phyloP scores from a whole-genome alignment of 495 filamentous ascomycete genomes.

The Neurospora tetraspora region DNA sequence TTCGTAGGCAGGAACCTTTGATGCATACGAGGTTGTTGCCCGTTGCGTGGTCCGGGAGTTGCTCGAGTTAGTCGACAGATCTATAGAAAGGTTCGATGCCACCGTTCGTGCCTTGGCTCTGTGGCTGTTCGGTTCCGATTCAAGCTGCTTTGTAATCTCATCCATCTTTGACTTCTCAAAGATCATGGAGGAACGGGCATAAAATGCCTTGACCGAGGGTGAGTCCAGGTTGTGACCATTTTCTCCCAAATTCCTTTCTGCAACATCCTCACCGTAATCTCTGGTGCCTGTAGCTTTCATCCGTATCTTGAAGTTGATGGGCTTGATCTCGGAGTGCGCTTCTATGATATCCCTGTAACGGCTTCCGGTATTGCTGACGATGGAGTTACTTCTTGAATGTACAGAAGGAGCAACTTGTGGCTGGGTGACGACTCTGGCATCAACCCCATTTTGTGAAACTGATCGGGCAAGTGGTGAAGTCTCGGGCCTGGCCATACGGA shows the following conservation, averaged over 20 bases:
- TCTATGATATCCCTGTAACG: slow-evolving; percentile 41
- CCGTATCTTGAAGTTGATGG: slow-evolving; percentile 33
- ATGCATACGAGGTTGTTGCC: not conserved
- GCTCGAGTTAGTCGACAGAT: not conserved
- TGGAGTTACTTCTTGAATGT: slow-evolving; percentile 13
- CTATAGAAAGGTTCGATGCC: not conserved
- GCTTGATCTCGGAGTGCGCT: slow-evolving; percentile 38
- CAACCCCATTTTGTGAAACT: slow-evolving; percentile 3
- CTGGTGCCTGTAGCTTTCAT: slow-evolving; percentile 35
- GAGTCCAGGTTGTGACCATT: slow-evolving; percentile 24
- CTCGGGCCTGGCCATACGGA: slow-evolving; percentile 9
- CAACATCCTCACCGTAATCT: slow-evolving; percentile 47
- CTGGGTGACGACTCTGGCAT: slow-evolving; percentile 11
- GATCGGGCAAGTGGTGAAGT: slow-evolving; percentile 6
- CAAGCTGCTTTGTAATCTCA: not conserved
- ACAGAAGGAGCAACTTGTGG: not conserved
- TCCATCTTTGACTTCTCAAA: slow-evolving; percentile 2
- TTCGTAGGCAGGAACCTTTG: not conserved
- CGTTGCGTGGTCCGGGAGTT: not conserved
- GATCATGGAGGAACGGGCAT: slow-evolving; percentile 8
- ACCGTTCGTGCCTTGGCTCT: not conserved
- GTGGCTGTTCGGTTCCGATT: not conserved
- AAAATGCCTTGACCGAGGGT: slow-evolving; percentile 21
- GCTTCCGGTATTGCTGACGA: slow-evolving; percentile 11
- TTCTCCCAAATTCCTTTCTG: slow-evolving; percentile 39